Conservation (phyloP, 2,329 filamentous ascomycete genomes). For the Raffaelea deltoideospora region DNA sequence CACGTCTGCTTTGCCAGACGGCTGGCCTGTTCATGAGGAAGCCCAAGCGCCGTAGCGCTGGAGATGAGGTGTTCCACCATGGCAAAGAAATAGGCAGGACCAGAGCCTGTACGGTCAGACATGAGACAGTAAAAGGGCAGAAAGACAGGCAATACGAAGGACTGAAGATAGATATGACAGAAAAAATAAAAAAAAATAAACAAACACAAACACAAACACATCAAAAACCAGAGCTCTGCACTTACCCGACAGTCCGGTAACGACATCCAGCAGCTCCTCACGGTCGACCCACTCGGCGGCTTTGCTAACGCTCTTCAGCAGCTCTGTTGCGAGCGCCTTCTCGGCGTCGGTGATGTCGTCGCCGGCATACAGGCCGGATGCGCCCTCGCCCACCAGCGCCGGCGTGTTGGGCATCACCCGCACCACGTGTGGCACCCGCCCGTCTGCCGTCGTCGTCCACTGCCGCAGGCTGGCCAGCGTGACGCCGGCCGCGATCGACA, state of each 20-base stretch:
- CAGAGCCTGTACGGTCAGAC: slow-evolving; percentile 22
- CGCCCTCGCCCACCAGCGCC: slow-evolving; percentile 33
- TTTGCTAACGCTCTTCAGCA: slow-evolving; percentile 30
- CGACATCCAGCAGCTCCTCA: slow-evolving; percentile 33
- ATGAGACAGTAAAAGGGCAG: not conserved
- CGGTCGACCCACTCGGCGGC: slow-evolving; percentile 33
- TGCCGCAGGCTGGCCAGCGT: slow-evolving; percentile 25
- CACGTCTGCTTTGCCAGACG: slow-evolving; percentile 35
- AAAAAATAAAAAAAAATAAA: no score
- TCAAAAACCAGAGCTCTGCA: no score
- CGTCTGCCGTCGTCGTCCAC: slow-evolving; percentile 24
- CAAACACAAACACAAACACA: no score
- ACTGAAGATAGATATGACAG: no score
- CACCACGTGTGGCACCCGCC: slow-evolving; percentile 26
- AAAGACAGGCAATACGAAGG: not conserved
- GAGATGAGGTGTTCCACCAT: slow-evolving; percentile 34
- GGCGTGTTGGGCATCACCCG: slow-evolving; percentile 39
- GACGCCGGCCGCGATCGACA: slow-evolving; percentile 34
- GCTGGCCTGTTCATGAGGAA: slow-evolving; percentile 31
- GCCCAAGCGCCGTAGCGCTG: slow-evolving; percentile 26
- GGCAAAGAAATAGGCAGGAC: slow-evolving; percentile 37
- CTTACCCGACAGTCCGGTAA: slow-evolving; percentile 33
- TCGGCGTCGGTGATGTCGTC: slow-evolving; percentile 25
- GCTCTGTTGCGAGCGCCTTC: slow-evolving; percentile 23
- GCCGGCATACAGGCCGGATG: slow-evolving; percentile 30